These are phyloP conservation scores for Colletotrichum tanaceti DNA, from an alignment of 2,329 filamentous ascomycete species.

Conservation along the genomic window DNA sequence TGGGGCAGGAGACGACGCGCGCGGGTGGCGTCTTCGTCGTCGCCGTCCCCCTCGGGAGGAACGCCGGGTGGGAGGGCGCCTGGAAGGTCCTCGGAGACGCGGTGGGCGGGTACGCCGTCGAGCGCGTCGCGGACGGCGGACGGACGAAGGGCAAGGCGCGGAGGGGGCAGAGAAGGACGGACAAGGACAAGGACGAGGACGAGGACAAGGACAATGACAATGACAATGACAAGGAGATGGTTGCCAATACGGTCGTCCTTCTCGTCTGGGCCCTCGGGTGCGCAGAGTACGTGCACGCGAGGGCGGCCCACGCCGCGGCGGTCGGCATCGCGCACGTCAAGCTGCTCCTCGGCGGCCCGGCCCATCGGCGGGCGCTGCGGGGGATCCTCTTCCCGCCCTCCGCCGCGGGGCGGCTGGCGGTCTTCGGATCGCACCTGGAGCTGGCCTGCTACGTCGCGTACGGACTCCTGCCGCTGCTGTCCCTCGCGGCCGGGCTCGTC, in stretches of 20 bases:
- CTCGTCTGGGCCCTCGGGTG: conserved; percentile 45
- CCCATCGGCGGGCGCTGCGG: conserved; percentile 4
- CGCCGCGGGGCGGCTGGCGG: fast-evolving
- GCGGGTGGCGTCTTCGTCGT: too few species aligned
- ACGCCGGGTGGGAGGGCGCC: neutral
- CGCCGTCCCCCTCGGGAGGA: neutral
- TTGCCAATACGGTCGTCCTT: conserved; percentile 33
- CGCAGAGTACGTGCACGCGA: conserved; percentile 48
- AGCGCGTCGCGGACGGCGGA: neutral
- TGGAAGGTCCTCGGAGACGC: conserved; percentile 7
- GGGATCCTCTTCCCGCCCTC: neutral
- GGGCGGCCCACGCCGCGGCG: conserved; percentile 45
- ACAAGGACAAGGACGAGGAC: too few species aligned
- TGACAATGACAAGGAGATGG: too few species aligned
- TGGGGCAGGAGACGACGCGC: conserved; percentile 46
- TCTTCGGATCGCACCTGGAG: conserved; percentile 11
- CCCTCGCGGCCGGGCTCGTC: conserved; percentile 4
- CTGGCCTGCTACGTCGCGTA: neutral
- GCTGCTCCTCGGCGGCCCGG: conserved; percentile 35
- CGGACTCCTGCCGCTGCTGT: conserved; percentile 20
- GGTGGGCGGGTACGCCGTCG: conserved; percentile 20
- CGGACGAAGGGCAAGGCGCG: too few species aligned
- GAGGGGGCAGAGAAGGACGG: too few species aligned
- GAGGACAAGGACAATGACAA: too few species aligned
- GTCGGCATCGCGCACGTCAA: conserved; percentile 45